Conservation (phyloP, 305 asterid genomes). For the Coffea humblotiana region DNA sequence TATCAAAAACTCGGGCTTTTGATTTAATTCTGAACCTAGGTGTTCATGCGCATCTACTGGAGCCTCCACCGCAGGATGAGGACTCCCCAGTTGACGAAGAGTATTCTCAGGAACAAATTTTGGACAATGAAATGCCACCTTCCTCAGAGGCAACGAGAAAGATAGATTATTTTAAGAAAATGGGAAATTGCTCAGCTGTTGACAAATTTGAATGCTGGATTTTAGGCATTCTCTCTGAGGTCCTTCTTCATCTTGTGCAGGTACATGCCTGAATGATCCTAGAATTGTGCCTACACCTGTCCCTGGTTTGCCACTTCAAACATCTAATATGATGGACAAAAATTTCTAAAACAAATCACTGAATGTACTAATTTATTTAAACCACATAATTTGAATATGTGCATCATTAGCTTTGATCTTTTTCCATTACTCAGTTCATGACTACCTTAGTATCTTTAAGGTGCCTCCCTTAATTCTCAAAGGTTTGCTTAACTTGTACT, state of each 20-base stretch:
- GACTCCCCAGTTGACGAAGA: conserved; percentile 74
- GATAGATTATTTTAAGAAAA: conserved; percentile 51
- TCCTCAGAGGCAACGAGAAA: conserved; percentile 50
- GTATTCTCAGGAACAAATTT: conserved; percentile 68
- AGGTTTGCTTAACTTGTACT: neutral
- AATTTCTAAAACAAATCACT: neutral
- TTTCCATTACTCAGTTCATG: neutral
- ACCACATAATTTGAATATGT: neutral
- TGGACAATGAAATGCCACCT: conserved; percentile 63
- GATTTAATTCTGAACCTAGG: conserved; percentile 96
- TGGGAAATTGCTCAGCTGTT: conserved; percentile 58
- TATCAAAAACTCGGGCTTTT: conserved; percentile 89
- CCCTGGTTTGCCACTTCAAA: neutral
- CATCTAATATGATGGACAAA: neutral
- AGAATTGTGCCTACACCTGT: neutral
- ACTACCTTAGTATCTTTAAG: neutral
- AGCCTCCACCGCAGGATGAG: conserved; percentile 85
- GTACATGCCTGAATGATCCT: conserved; percentile 33
- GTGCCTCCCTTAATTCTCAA: neutral
- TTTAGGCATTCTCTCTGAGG: conserved; percentile 90
- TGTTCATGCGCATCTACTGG: conserved; percentile 96
- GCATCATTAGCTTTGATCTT: neutral
- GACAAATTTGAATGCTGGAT: conserved; percentile 96
- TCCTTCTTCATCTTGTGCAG: conserved; percentile 98
- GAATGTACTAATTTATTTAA: neutral